Conservation (phyloP, 2,329 filamentous ascomycete species). For the Stachybotrys chlorohalonatus region DNA sequence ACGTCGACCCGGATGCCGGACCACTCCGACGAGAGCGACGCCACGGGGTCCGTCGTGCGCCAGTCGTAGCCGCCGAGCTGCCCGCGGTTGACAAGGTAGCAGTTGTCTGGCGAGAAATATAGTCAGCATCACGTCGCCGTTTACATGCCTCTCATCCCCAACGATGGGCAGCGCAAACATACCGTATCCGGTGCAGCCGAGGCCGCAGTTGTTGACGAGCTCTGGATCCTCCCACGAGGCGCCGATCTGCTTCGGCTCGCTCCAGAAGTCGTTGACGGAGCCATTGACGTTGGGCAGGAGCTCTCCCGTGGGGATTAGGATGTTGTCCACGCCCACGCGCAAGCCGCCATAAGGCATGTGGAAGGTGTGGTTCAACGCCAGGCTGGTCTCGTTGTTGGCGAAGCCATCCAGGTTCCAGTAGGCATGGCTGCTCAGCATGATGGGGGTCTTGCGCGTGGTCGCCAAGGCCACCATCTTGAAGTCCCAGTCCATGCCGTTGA, state of each 20-base stretch:
- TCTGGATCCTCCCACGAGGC: slow-evolving; percentile 54
- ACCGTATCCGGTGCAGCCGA: slow-evolving; percentile 79
- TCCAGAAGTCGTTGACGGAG: slow-evolving; percentile 77
- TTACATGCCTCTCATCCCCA: not conserved
- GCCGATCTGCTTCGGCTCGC: slow-evolving; percentile 68
- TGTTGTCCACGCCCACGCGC: slow-evolving; percentile 58
- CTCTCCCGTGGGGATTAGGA: slow-evolving; percentile 66
- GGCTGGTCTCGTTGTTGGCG: slow-evolving; percentile 59
- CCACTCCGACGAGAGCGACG: slow-evolving; percentile 61
- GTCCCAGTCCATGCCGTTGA: slow-evolving; percentile 59
- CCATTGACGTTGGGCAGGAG: slow-evolving; percentile 60
- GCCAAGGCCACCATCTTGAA: slow-evolving; percentile 64
- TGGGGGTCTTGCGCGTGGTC: slow-evolving; percentile 67
- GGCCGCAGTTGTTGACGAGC: slow-evolving; percentile 66
- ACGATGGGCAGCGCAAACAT: slow-evolving; percentile 15
- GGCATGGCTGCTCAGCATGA: slow-evolving; percentile 66
- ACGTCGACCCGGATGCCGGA: slow-evolving; percentile 80
- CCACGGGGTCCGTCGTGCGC: slow-evolving; percentile 49
- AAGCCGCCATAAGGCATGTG: slow-evolving; percentile 65
- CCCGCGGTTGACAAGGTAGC: slow-evolving; percentile 58
- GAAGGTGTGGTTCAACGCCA: slow-evolving; percentile 62
- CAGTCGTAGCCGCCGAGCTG: slow-evolving; percentile 52
- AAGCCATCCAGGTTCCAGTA: slow-evolving; percentile 84
- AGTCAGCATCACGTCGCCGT: slow-evolving; percentile 1
- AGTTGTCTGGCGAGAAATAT: slow-evolving; percentile 41